Base-by-base conservation (phyloP, 176 grass and related monocot genomes). In the Raddia guianensis region DNA sequence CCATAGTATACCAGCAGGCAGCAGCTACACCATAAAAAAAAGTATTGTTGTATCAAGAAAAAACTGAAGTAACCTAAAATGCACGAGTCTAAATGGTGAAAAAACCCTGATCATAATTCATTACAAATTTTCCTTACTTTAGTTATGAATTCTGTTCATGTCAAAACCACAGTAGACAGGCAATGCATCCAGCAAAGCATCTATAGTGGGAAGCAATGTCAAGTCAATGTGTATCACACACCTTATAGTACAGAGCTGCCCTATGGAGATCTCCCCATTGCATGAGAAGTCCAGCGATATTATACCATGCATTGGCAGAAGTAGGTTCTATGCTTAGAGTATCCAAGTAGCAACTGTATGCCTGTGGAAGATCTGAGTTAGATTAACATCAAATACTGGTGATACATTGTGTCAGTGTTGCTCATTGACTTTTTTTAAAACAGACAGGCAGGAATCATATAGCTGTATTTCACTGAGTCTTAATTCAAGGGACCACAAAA, bases 251-350 rank as follows among this genome's bases (percentile, higher is more conserved):
- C 9, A 87, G 7, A 87, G 87, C 80, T 59, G 92, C 89, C 52
- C 81, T 91, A 62, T 79, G 85, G 68, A 85, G 82, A 78, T 94
- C 89, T 68, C 89, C 92, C 73, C 80, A 73, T 60, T 94, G 86
- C 89, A 89, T 85, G 58, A 94, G 87, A 37, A 94, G 73, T 44
- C 89, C 89, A 83, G 92, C 89, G 76, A 94, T 70, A 52, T 91
- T 94, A 40, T 78, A 89, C 89, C 92, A 94, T 8, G 92, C 92
- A 83, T 79, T 89, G 80, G 92, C 87, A 87, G 88, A 89, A 58
- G 51, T 87, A 54, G 92, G 92, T 15, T 87, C 61, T 77, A 94
- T 85, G 6, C 84, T 77, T 55, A 94, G 45, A 49, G 92, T 89
- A 61, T 94, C 89, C 32, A 82, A 15, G 40, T 91, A 95, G 77